Evolutionary conservation across 805 yeast genomes (phyloP).

Genomic region (Wickerhamiella dianesei): DNA sequence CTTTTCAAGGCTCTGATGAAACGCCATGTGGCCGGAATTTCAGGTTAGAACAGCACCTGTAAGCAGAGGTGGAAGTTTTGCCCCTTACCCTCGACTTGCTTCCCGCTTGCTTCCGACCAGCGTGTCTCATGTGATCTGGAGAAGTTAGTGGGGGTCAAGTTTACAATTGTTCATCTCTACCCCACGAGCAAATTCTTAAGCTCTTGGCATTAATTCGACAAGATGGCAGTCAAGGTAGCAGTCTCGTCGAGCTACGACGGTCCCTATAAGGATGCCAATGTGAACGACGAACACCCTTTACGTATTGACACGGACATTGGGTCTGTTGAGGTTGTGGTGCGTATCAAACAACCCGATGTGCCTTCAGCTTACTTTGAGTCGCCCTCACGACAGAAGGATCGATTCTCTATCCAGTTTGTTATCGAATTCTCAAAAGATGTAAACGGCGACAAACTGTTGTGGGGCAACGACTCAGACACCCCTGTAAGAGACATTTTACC

Average conservation of each 20-base stretch:
- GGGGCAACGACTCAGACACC: constrained; percentile 55
- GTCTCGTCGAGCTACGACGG: constrained; percentile 15
- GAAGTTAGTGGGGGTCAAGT: too few species aligned
- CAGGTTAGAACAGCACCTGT: neutral
- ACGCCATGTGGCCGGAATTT: too few species aligned
- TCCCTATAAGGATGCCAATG: constrained; percentile 28
- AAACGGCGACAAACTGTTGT: constrained; percentile 41
- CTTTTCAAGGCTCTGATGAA: neutral
- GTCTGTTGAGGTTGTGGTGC: constrained; percentile 28
- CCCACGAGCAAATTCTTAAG: too few species aligned
- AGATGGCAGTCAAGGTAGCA: constrained; percentile 10
- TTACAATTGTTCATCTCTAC: too few species aligned
- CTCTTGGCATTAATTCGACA: neutral
- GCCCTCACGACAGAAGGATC: constrained; percentile 19
- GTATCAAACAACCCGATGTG: constrained; percentile 28
- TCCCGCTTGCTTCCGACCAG: neutral
- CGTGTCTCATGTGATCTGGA: neutral
- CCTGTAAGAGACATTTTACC: constrained; percentile 50
- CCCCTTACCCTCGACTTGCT: neutral
- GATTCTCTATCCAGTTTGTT: constrained; percentile 28
- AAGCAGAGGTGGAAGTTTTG: neutral
- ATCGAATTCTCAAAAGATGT: constrained; percentile 33
- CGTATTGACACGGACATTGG: constrained; percentile 31
- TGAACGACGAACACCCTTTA: constrained; percentile 31
- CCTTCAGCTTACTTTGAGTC: constrained; percentile 20